Base-by-base conservation (phyloP, 2,329 filamentous ascomycete species). In the Pseudogymnoascus sp. region DNA sequence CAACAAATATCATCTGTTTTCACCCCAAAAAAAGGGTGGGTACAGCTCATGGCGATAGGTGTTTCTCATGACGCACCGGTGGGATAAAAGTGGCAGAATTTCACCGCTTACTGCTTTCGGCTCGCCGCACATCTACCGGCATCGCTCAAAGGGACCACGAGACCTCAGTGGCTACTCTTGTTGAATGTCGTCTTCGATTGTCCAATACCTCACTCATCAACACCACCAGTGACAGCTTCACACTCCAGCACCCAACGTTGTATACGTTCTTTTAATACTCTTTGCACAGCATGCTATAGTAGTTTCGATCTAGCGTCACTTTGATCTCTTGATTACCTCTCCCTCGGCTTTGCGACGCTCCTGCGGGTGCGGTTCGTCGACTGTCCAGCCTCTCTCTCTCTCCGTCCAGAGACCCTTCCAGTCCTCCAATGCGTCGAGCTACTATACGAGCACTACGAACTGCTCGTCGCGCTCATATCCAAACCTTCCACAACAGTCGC, bases 401-500 rank as follows among this genome's bases (percentile, higher is more conserved):
- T 6, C 24, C 24, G 4, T 31, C 46, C 24, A 53, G 46, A 53
- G 46, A 53, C 24, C 46, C 4, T n/a, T 53, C 46, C 46, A 67
- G 60, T 43, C 16, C 26, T 71, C 79, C 79, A 79, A 93, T 93
- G 89, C 88, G 88, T 84, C 88, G 87, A 78, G 88, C 84, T 76
- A 84, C 85, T 69, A 77, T 86, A 67, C 84, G 85, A 80, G 84
- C 84, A 72, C 79, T 89, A 75, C 85, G 89, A 79, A 85, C 86
- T 72, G 85, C 84, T 71, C 84, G 85, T 76, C 84, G 87, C 74
- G 83, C 81, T 72, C 82, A 71, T 82, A 84, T 75, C 86, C 84
- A 72, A 84, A 82, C 74, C 76, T 87, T 67, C 70, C 84, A 83
- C 70, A 79, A 76, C 73, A 74, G 72, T 66, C 78, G 78, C 67